phyloP scores from a whole-genome alignment of 2,329 filamentous ascomycete species.

The Neofusicoccum kwambonambiense region DNA sequence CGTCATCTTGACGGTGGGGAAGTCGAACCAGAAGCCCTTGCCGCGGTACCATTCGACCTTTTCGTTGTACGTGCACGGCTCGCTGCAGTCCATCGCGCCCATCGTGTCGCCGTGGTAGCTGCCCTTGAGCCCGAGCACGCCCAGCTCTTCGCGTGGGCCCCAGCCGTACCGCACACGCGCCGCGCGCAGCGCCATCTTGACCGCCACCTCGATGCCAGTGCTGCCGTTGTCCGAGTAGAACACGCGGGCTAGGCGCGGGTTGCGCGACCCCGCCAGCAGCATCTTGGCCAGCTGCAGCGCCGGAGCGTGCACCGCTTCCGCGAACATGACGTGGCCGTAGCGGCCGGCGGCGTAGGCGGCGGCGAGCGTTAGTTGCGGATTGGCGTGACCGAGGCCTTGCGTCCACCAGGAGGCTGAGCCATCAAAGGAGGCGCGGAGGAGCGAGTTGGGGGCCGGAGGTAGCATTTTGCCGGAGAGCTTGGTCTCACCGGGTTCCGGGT shows the following conservation, averaged over 20 bases:
- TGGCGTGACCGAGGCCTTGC: constrained; percentile 79
- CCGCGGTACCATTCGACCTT: constrained; percentile 85
- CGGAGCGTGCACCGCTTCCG: constrained; percentile 74
- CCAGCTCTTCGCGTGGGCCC: constrained; percentile 58
- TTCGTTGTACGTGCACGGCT: constrained; percentile 74
- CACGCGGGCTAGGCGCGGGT: constrained; percentile 65
- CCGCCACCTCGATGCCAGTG: constrained; percentile 77
- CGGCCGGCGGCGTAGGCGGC: constrained; percentile 79
- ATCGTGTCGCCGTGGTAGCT: constrained; percentile 88
- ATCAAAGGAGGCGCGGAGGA: constrained; percentile 68
- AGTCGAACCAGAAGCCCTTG: constrained; percentile 78
- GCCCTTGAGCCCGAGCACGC: constrained; percentile 72
- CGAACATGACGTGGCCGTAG: constrained; percentile 89
- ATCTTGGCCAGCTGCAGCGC: constrained; percentile 67
- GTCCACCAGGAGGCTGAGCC: constrained; percentile 92
- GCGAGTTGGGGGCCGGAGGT: too few relatives aligned
- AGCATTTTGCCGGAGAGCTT: constrained; percentile 30
- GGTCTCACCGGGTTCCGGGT: background rate
- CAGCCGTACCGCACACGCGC: constrained; percentile 66
- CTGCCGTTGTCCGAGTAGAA: constrained; percentile 86
- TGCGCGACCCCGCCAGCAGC: constrained; percentile 59
- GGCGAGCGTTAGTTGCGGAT: constrained; percentile 67
- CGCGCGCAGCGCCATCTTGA: constrained; percentile 81
- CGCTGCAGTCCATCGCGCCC: constrained; percentile 81
- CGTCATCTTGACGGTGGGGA: constrained; percentile 67